These are phyloP conservation scores for Lepraria neglecta DNA, from an alignment of 495 filamentous ascomycete genomes.

Conservation along the genomic window DNA sequence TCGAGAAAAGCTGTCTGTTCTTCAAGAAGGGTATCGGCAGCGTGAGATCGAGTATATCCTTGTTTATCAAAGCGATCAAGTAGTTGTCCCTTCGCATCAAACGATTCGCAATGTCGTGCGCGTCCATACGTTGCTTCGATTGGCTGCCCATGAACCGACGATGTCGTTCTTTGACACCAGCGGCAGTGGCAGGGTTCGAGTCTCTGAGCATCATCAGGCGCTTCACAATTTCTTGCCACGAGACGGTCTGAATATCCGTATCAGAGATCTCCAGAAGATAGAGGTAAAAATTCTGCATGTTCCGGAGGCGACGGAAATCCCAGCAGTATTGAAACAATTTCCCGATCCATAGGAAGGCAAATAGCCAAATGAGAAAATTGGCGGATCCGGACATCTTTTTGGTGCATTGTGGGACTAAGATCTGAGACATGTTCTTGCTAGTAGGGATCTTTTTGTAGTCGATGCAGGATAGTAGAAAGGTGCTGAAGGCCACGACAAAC, in stretches of 20 bases:
- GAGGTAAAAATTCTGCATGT: slow-evolving; percentile 83
- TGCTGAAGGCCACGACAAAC: slow-evolving; percentile 79
- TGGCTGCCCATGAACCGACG: slow-evolving; percentile 70
- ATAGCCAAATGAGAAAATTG: slow-evolving; percentile 76
- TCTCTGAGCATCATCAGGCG: slow-evolving; percentile 84
- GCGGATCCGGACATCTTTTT: slow-evolving; percentile 75
- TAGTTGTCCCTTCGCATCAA: slow-evolving; percentile 97
- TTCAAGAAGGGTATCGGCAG: slow-evolving; percentile 78
- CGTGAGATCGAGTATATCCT: slow-evolving; percentile 82
- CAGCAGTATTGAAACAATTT: slow-evolving; percentile 67
- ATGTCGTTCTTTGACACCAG: slow-evolving; percentile 52
- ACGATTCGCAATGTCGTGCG: slow-evolving; percentile 93
- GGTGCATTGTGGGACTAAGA: slow-evolving; percentile 76
- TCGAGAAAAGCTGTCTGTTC: slow-evolving; percentile 71
- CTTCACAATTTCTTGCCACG: slow-evolving; percentile 90
- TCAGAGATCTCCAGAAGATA: slow-evolving; percentile 84
- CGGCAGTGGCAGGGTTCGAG: slow-evolving; percentile 75
- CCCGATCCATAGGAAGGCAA: slow-evolving; percentile 80
- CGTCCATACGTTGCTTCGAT: slow-evolving; percentile 92
- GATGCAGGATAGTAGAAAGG: slow-evolving; percentile 81
- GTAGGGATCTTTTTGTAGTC: slow-evolving; percentile 70
- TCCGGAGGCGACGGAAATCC: slow-evolving; percentile 66
- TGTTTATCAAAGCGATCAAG: slow-evolving; percentile 92
- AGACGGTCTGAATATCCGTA: slow-evolving; percentile 88
- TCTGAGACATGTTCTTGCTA: slow-evolving; percentile 67